These are phyloP conservation scores for Rhizodiscina lignyota DNA, from an alignment of 495 filamentous ascomycete genomes.

Conservation along the genomic window DNA sequence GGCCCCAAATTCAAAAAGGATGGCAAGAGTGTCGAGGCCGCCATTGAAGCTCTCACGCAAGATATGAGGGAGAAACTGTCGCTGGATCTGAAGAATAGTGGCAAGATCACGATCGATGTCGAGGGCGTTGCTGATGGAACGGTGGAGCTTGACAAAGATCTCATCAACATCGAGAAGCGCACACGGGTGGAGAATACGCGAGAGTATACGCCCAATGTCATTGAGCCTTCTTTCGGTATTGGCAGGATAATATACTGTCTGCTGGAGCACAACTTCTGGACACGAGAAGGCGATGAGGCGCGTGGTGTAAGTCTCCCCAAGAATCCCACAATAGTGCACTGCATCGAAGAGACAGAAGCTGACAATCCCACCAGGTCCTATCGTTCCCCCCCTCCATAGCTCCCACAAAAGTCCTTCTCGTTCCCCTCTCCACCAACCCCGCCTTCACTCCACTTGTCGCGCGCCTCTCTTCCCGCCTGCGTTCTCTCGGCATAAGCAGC, in stretches of 20 bases:
- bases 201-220: constrained; percentile 71
- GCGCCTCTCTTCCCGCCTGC: constrained; percentile 38
- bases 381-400: constrained; percentile 50
- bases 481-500: constrained; percentile 40
- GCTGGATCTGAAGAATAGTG: constrained; percentile 43
- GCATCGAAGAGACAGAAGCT: no score
- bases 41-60: constrained; percentile 48
- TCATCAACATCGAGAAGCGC: constrained; percentile 54
- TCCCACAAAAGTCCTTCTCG: constrained; percentile 53
- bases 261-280: constrained; percentile 71
- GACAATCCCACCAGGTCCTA: constrained; percentile 34
- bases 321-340: constrained; percentile 6
- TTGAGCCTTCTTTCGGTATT: constrained; percentile 76
- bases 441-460: constrained; percentile 40
- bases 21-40: constrained; percentile 53
- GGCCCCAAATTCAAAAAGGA: constrained; percentile 72
- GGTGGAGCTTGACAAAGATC: constrained; percentile 54
- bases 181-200: constrained; percentile 51
- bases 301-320: constrained; percentile 36
- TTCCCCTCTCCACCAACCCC: constrained; percentile 42
- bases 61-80: constrained; percentile 54
- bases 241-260: constrained; percentile 63
- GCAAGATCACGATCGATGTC: constrained; percentile 52
- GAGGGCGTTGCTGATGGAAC: constrained; percentile 43
- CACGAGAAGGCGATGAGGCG: constrained; percentile 41